Evolutionary conservation across 83 land plant species (phyloP).

Genomic region (Thuja plicata): DNA sequence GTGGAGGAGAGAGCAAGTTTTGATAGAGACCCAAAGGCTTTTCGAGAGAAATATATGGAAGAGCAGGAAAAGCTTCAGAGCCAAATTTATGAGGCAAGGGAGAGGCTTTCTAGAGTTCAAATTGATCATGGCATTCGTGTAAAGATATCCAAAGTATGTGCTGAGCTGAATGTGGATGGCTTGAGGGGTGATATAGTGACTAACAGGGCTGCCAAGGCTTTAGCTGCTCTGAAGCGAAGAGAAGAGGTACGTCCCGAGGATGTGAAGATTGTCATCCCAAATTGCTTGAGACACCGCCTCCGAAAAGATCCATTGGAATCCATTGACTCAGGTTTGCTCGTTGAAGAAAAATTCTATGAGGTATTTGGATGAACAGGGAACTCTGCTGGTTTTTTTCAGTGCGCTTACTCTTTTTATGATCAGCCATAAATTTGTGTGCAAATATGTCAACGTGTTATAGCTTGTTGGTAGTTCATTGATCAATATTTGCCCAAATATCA

Average conservation of each 20-base stretch:
- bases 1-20: slow-evolving; percentile 95
- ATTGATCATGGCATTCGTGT: slow-evolving; percentile 82
- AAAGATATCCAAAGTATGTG: slow-evolving; percentile 93
- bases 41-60: slow-evolving; percentile 60
- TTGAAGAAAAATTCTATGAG: slow-evolving; percentile 91
- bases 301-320: slow-evolving; percentile 97
- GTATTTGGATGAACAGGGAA: slow-evolving; percentile 64
- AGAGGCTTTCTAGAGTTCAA: slow-evolving; percentile 54
- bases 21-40: slow-evolving; percentile 82
- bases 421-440: not conserved
- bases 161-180: slow-evolving; percentile 98
- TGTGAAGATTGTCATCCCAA: slow-evolving; percentile 91
- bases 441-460: not conserved
- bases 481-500: not conserved
- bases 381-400: not conserved
- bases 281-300: slow-evolving; percentile 94
- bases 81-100: slow-evolving; percentile 80
- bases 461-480: not conserved
- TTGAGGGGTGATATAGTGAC: slow-evolving; percentile 96
- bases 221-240: slow-evolving; percentile 87
- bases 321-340: slow-evolving; percentile 92
- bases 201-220: slow-evolving; percentile 91
- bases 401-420: not conserved
- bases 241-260: slow-evolving; percentile 84
- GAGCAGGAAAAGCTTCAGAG: slow-evolving; percentile 83